Conservation (phyloP, 257 asterid species). For the Dorcoceras hygrometricum region DNA sequence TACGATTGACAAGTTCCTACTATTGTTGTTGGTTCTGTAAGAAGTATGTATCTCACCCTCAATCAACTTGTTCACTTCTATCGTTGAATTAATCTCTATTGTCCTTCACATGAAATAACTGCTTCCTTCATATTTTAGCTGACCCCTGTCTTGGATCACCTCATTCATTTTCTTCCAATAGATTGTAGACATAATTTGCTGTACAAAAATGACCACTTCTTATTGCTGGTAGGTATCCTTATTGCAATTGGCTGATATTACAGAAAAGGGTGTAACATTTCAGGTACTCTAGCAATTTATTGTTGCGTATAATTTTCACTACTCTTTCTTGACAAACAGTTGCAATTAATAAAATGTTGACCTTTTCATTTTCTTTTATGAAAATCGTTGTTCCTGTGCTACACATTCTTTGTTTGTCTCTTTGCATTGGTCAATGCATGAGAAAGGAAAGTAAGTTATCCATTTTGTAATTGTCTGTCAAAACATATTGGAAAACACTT, state of each 20-base stretch:
- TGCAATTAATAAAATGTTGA: neutral
- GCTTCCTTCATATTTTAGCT: neutral
- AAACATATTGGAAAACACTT: neutral
- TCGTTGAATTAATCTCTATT: no score
- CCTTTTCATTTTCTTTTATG: neutral
- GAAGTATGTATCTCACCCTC: no score
- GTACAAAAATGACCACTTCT: constrained; percentile 22
- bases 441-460: neutral
- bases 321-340: constrained; percentile 6
- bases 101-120: constrained; percentile 11
- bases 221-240: constrained; percentile 70
- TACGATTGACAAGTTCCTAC: neutral
- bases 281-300: constrained; percentile 55
- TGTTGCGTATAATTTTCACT: constrained; percentile 2
- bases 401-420: constrained; percentile 2
- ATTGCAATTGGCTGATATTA: constrained; percentile 96
- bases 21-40: neutral
- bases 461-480: neutral
- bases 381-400: neutral
- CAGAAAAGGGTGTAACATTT: constrained; percentile 92
- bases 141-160: neutral
- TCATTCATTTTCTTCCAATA: constrained; percentile 9
- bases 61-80: no score
- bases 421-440: constrained; percentile 6
- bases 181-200: constrained; percentile 12